Conservation (phyloP, 441 rosid species). For the Iberis amara region DNA sequence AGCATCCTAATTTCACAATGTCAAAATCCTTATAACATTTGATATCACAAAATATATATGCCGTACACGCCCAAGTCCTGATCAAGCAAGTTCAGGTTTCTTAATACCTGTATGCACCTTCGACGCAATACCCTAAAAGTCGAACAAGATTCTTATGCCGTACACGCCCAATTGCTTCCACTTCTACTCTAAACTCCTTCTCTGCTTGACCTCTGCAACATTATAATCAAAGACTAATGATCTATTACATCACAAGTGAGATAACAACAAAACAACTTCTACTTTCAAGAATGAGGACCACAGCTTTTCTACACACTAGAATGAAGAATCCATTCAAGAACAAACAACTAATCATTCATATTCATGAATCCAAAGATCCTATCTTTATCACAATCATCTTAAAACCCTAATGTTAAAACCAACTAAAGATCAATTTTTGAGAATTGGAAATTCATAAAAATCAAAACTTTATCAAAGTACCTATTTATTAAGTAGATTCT, state of each 20-base stretch:
- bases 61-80: neutral
- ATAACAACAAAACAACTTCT: neutral
- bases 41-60: neutral
- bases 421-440: neutral
- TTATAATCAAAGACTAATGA: neutral
- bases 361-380: neutral
- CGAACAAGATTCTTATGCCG: conserved; percentile 91
- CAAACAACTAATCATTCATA: no score
- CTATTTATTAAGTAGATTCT: conserved; percentile 86
- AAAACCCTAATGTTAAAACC: neutral
- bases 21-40: neutral
- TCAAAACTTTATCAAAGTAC: conserved; percentile 28
- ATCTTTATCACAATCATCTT: neutral
- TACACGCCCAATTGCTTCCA: conserved; percentile 87
- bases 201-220: conserved; percentile 92
- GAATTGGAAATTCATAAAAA: neutral
- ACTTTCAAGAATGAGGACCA: neutral
- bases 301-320: no score
- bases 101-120: conserved; percentile 81
- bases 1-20: conserved; percentile 56
- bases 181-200: conserved; percentile 96
- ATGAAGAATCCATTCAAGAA: no score
- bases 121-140: conserved; percentile 85
- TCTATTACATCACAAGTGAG: no score
- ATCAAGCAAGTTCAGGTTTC: neutral